Percentiles rank a stretch among this genome's conserved stretches.
Conservation (phyloP, 768 basidiomycete genomes). For the Candolleomyces aberdarensis region DNA sequence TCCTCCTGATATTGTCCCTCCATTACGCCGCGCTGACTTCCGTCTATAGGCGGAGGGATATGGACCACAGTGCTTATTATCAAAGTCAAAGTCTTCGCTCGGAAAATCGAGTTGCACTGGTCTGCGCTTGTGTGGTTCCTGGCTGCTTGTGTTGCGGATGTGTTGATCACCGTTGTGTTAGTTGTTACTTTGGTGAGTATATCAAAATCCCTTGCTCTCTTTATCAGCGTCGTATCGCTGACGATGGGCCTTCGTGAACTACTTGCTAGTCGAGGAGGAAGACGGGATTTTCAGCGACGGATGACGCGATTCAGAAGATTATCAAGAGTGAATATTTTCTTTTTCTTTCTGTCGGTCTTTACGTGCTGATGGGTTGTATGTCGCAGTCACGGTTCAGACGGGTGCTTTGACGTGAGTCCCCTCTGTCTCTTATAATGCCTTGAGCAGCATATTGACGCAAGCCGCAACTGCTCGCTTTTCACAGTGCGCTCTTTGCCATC, state of each 20-base stretch:
- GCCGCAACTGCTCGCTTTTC: too few relatives aligned
- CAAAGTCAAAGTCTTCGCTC: constrained; percentile 30
- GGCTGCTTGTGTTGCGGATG: constrained; percentile 36
- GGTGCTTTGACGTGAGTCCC: constrained; percentile 34
- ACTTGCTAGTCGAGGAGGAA: constrained; percentile 29
- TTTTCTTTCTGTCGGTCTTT: too few relatives aligned
- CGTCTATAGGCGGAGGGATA: constrained; percentile 32
- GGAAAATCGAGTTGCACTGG: constrained; percentile 39
- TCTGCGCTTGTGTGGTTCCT: constrained; percentile 43
- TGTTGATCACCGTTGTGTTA: constrained; percentile 36
- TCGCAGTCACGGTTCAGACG: constrained; percentile 39
- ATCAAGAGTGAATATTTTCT: constrained; percentile 14
- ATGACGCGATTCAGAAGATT: constrained; percentile 36
- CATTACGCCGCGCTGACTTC: constrained; percentile 20
- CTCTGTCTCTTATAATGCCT: not conserved
- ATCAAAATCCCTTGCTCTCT: not conserved
- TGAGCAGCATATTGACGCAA: too few relatives aligned
- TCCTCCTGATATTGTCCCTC: constrained; percentile 24
- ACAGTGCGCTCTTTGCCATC: constrained; percentile 20
- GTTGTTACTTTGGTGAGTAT: constrained; percentile 32
- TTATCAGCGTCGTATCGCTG: not conserved
- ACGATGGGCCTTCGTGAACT: not conserved
- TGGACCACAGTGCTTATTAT: constrained; percentile 35
- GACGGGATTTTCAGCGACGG: constrained; percentile 39
- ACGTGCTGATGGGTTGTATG: not conserved